These are phyloP conservation scores for Cucurbita pepo DNA, from an alignment of 306 rosid species.

Conservation along the genomic window DNA sequence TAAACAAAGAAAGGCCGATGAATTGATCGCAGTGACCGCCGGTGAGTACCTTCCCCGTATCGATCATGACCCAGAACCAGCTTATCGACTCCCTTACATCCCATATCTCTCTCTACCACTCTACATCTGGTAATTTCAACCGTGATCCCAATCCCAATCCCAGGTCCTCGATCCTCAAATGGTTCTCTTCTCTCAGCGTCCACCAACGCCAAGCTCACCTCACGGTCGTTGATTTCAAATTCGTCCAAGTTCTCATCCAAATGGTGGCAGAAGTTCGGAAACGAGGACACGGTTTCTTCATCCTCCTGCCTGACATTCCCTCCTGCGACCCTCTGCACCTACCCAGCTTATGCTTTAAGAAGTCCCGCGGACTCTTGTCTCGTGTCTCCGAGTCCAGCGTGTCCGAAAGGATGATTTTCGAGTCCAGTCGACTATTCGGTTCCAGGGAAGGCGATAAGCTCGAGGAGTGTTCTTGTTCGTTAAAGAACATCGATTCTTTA, in stretches of 20 bases:
- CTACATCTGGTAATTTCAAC: constrained; percentile 17
- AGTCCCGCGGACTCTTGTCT: constrained; percentile 49
- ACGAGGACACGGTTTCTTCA: constrained; percentile 53
- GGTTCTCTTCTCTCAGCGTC: constrained; percentile 62
- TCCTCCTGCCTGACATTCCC: constrained; percentile 65
- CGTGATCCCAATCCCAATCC: constrained; percentile 17
- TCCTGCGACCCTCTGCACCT: constrained; percentile 29
- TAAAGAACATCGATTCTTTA: constrained; percentile 24
- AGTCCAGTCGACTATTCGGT: constrained; percentile 34
- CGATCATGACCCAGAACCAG: constrained; percentile 44
- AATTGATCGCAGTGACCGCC: background rate
- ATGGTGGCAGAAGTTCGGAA: constrained; percentile 42
- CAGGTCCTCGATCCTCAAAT: constrained; percentile 45
- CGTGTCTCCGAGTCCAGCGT: constrained; percentile 37
- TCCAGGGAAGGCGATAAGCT: constrained; percentile 47
- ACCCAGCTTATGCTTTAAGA: constrained; percentile 56
- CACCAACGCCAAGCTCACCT: constrained; percentile 67
- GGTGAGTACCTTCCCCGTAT: constrained; percentile 7
- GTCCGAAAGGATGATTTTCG: constrained; percentile 14
- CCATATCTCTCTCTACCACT: constrained; percentile 73
- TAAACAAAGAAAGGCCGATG: background rate
- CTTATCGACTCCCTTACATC: constrained; percentile 79
- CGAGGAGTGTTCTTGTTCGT: constrained; percentile 36
- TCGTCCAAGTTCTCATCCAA: constrained; percentile 44
- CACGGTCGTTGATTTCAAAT: constrained; percentile 39